Conservation (phyloP, 2,329 filamentous ascomycete species). For the Aspergillus neotritici region DNA sequence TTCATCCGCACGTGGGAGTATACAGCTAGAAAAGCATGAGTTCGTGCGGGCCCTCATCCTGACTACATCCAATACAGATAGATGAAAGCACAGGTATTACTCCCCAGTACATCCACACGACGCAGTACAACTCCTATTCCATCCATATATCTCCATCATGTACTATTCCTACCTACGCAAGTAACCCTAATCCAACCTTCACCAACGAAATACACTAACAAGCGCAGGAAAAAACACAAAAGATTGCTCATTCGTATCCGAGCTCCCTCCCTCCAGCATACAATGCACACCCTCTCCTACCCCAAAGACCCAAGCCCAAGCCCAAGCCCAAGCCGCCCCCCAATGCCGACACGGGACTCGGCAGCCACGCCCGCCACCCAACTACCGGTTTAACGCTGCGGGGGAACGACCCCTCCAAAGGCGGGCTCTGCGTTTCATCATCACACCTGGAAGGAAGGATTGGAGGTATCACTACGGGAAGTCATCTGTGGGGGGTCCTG, state of each 20-base stretch:
- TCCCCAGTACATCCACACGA: constrained; percentile 50
- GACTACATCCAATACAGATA: constrained; percentile 59
- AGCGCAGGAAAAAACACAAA: constrained; percentile 15
- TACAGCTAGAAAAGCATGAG: constrained; percentile 51
- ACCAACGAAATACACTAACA: background rate
- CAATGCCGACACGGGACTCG: constrained; percentile 47
- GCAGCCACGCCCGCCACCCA: constrained; percentile 50
- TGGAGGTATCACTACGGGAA: constrained; percentile 39
- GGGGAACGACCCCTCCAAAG: constrained; percentile 53
- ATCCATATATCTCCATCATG: constrained; percentile 15
- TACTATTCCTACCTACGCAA: too few relatives aligned
- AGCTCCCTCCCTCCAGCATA: constrained; percentile 24
- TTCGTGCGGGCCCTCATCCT: constrained; percentile 62
- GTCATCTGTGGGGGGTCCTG: constrained; percentile 34
- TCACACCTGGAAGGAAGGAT: constrained; percentile 45
- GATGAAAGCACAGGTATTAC: constrained; percentile 59
- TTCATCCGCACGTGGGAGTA: constrained; percentile 50
- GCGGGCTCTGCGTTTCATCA: constrained; percentile 52
- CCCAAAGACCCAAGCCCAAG: constrained; percentile 21
- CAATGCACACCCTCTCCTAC: constrained; percentile 33
- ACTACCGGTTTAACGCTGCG: constrained; percentile 56
- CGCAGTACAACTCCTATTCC: constrained; percentile 46
- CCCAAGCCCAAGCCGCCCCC: too few relatives aligned
- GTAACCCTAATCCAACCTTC: too few relatives aligned
- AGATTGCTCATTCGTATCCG: constrained; percentile 8